These are phyloP conservation scores for Eleusine coracana DNA, from an alignment of 176 grass and related monocot species.

Conservation along the genomic window DNA sequence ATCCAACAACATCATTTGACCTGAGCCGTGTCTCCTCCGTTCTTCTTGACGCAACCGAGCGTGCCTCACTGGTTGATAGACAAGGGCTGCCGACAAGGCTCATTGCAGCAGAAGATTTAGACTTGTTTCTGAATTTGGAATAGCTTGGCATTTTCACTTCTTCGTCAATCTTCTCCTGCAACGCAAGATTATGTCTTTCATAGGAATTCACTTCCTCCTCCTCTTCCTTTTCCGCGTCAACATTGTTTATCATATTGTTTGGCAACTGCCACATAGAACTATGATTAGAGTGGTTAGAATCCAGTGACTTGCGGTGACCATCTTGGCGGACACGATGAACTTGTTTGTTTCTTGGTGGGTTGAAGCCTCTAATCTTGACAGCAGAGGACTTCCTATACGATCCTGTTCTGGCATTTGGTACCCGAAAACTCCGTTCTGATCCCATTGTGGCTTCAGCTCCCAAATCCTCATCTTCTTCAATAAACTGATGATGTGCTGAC, in stretches of 20 bases:
- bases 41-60: constrained; percentile 59
- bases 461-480: constrained; percentile 63
- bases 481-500: constrained; percentile 47
- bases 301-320: constrained; percentile 57
- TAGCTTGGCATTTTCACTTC: constrained; percentile 42
- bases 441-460: constrained; percentile 56
- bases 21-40: constrained; percentile 70
- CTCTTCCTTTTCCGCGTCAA: constrained; percentile 61
- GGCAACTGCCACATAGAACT: constrained; percentile 43
- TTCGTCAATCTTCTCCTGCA: constrained; percentile 44
- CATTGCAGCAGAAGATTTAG: constrained; percentile 63
- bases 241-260: constrained; percentile 58
- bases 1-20: constrained; percentile 82
- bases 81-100: constrained; percentile 75
- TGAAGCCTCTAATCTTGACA: constrained; percentile 79
- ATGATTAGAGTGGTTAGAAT: constrained; percentile 64
- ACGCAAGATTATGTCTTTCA: constrained; percentile 40
- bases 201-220: constrained; percentile 79
- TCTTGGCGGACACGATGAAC: constrained; percentile 60
- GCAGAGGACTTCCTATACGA: constrained; percentile 67
- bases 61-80: constrained; percentile 72
- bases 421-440: constrained; percentile 58
- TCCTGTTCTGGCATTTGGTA: constrained; percentile 52
- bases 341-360: constrained; percentile 70
- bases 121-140: constrained; percentile 61